Base-by-base conservation (phyloP, 345 rosid genomes). In the Eucalyptus sideroxylon region DNA sequence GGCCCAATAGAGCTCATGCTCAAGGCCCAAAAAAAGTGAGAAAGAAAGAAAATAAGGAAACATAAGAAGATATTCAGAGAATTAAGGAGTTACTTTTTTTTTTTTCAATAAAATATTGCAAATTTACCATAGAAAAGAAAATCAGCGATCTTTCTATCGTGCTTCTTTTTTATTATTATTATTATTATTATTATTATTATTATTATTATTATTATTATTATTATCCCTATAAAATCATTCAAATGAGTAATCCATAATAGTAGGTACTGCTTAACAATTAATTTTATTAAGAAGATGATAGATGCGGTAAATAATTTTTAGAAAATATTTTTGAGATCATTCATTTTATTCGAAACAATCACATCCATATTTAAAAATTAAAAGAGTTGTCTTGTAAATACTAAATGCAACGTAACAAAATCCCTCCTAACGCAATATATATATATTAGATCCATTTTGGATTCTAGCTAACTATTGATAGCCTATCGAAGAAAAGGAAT, bases 391-490 rank as follows among this genome's bases (percentile, higher is more conserved):
- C 37, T 7, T 31, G 1, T 65, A 4, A 8, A n/a, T 65, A 65
- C 37, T 4, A 4, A 65, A n/a, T n/a, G 37, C 21, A 65, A 15
- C 2, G 6, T 56, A 11, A 26, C 3, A 56, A 56, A 56, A 56
- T 3, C 40, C 24, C 0, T 69, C 9, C 2, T 2, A 5, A 34
- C 1, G 1, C 12, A 31, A 31, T 9, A 16, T 69, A 34, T 69
- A 34, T 34, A 11, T 6, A 69, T 31, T 4, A 23, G 81, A 31
- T 67, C 23, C 6, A 1, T n/a, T 67, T 15, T 67, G 21, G 24
- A 69, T 69, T 0, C 10, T 69, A 8, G 19, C 3, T 34, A 69
- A 31, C 12, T 9, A 69, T 31, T 2, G 42, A 17, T 10, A 13
- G 42, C 37, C 82, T 72, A 72, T 72, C 26, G 7, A 72, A 37